A percentile compares a stretch with the other conserved stretches of the same genome.
Evolutionary conservation across 2,329 filamentous ascomycete species (phyloP).

Genomic region (Herpotrichia juniperi): DNA sequence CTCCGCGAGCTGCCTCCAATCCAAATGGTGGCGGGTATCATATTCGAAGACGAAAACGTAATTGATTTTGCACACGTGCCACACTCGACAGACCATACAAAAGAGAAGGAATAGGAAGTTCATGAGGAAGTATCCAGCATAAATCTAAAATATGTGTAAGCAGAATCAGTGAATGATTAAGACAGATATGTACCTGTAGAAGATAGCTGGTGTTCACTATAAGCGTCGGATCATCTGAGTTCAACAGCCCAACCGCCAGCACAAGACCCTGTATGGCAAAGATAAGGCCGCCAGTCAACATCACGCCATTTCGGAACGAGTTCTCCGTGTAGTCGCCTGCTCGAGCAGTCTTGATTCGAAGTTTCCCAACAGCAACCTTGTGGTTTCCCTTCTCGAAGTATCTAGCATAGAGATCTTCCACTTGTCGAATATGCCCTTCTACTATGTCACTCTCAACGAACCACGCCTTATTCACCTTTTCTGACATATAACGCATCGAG

Average conservation of each 20-base stretch:
- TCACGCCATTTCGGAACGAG: slow-evolving; percentile 63
- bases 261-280: slow-evolving; percentile 53
- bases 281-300: slow-evolving; percentile 49
- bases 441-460: slow-evolving; percentile 90
- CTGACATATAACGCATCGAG: slow-evolving; percentile 80
- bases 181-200: slow-evolving; percentile 60
- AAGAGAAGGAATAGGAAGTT: slow-evolving; percentile 83
- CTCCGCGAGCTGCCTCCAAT: slow-evolving; percentile 88
- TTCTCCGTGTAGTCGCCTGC: slow-evolving; percentile 63
- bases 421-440: slow-evolving; percentile 77
- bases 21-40: slow-evolving; percentile 81
- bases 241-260: slow-evolving; percentile 40
- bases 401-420: slow-evolving; percentile 90
- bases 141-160: slow-evolving; percentile 65
- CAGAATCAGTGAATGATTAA: slow-evolving; percentile 4
- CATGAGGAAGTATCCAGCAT: slow-evolving; percentile 88
- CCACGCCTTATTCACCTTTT: slow-evolving; percentile 87
- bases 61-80: slow-evolving; percentile 86
- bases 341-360: slow-evolving; percentile 72
- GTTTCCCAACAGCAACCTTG: slow-evolving; percentile 87
- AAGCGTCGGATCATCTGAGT: slow-evolving; percentile 27
- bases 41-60: slow-evolving; percentile 98
- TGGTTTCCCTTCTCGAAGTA: slow-evolving; percentile 95
- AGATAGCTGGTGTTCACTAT: slow-evolving; percentile 56
- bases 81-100: slow-evolving; percentile 81